phyloP scores from a whole-genome alignment of 352 stramenopile species.

The Phytopythium cucurbitacearum region DNA sequence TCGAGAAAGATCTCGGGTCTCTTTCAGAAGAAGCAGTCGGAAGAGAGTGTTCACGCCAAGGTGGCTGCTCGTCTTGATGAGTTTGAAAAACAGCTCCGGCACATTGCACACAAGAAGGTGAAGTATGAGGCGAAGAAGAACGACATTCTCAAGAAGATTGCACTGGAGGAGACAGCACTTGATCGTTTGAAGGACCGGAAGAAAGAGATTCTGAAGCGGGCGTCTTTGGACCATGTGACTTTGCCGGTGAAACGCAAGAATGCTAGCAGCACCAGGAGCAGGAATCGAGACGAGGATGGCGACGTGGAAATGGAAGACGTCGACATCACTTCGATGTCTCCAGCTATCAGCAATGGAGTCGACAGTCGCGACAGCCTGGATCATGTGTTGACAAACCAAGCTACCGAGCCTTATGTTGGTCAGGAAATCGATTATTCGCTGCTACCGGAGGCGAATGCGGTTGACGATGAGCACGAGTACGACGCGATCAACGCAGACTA shows the following conservation, averaged over 20 bases:
- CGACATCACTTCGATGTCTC: slow-evolving; percentile 1
- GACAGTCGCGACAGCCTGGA: slow-evolving; percentile 31
- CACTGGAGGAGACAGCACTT: slow-evolving; percentile 86
- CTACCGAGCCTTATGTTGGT: slow-evolving; percentile 33
- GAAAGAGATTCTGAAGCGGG: slow-evolving; percentile 93
- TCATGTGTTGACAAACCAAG: slow-evolving; percentile 43
- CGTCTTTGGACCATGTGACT: slow-evolving; percentile 93
- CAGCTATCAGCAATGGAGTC: slow-evolving; percentile 1
- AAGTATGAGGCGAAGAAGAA: slow-evolving; percentile 62
- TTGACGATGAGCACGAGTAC: slow-evolving; percentile 83
- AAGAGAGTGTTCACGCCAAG: slow-evolving; percentile 28
- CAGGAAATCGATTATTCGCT: slow-evolving; percentile 89
- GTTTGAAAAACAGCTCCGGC: slow-evolving; percentile 59
- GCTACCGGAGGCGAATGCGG: slow-evolving; percentile 67
- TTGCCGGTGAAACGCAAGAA: slow-evolving; percentile 52
- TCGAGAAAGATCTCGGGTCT: slow-evolving; percentile 49
- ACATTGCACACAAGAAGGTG: slow-evolving; percentile 52
- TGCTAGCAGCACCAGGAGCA: slow-evolving; percentile 10
- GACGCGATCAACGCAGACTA: slow-evolving; percentile 74
- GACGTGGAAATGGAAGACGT: slow-evolving; percentile 67
- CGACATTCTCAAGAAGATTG: slow-evolving; percentile 81
- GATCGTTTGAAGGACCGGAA: slow-evolving; percentile 93
- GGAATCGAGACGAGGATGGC: slow-evolving; percentile 18
- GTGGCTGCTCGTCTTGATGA: slow-evolving; percentile 39
- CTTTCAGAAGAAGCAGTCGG: slow-evolving; percentile 70